These are phyloP conservation scores for Cryptococcus sp. DNA, from an alignment of 1,284 basidiomycete species.

Conservation along the genomic window DNA sequence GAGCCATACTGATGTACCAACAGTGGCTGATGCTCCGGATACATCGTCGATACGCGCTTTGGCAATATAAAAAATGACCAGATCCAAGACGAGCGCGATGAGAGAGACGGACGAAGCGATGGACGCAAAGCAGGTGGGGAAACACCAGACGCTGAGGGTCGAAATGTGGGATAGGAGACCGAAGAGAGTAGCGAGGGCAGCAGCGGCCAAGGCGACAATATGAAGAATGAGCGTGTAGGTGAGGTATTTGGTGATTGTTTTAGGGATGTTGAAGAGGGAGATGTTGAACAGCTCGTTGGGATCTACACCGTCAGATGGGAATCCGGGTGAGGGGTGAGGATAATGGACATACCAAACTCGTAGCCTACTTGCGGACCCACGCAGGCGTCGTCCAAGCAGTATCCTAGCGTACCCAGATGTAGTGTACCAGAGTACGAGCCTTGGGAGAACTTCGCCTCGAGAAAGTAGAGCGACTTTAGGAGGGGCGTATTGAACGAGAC, in stretches of 20 bases:
- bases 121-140: conserved; percentile 70
- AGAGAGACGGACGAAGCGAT: conserved; percentile 67
- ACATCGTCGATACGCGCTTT: conserved; percentile 68
- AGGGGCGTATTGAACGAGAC: conserved; percentile 81
- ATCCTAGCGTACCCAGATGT: conserved; percentile 78
- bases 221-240: conserved; percentile 86
- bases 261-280: conserved; percentile 61
- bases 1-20: conserved; percentile 77
- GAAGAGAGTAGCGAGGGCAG: conserved; percentile 66
- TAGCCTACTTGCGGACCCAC: conserved; percentile 74
- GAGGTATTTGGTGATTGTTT: conserved; percentile 67
- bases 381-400: conserved; percentile 64
- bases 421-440: conserved; percentile 57
- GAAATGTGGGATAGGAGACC: conserved; percentile 77
- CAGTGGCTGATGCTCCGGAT: conserved; percentile 60
- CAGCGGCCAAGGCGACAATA: conserved; percentile 67
- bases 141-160: conserved; percentile 76
- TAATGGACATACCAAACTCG: conserved; percentile 69
- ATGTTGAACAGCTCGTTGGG: conserved; percentile 71
- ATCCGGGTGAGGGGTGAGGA: no score
- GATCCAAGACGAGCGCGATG: conserved; percentile 77
- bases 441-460: conserved; percentile 61
- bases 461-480: conserved; percentile 76
- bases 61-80: conserved; percentile 77
- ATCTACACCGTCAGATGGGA: background rate